phyloP scores from a whole-genome alignment of 164 flowering plant species.

The Litsea cubeba region DNA sequence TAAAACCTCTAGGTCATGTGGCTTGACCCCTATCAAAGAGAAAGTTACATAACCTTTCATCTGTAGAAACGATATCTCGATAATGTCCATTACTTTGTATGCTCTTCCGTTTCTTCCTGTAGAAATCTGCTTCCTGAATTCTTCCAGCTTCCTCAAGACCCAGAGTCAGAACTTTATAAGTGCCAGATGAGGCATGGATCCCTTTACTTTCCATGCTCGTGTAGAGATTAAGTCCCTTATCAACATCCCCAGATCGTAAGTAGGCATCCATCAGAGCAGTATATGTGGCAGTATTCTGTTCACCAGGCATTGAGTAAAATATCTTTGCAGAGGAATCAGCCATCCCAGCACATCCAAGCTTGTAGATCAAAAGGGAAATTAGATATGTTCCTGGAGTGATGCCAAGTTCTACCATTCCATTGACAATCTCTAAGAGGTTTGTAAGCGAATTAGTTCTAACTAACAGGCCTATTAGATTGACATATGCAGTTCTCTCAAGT shows the following conservation, averaged over 20 bases:
- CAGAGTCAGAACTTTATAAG: constrained; percentile 48
- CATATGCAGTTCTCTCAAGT: constrained; percentile 48
- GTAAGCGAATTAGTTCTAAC: constrained; percentile 39
- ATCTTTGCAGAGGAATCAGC: constrained; percentile 42
- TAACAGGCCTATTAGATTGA: constrained; percentile 49
- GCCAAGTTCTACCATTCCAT: constrained; percentile 46
- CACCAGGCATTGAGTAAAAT: constrained; percentile 51
- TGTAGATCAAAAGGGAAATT: constrained; percentile 47
- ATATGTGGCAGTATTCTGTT: constrained; percentile 48
- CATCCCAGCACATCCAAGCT: constrained; percentile 48
- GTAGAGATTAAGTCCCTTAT: constrained; percentile 55
- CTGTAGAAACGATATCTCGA: constrained; percentile 20
- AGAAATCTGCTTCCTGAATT: constrained; percentile 34
- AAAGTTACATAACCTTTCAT: constrained; percentile 44
- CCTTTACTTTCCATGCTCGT: constrained; percentile 34
- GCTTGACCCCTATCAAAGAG: constrained; percentile 16
- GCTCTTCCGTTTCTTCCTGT: constrained; percentile 46
- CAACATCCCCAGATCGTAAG: constrained; percentile 45
- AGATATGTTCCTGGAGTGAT: constrained; percentile 49
- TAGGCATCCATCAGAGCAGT: constrained; percentile 68
- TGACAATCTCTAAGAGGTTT: constrained; percentile 43
- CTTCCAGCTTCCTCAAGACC: constrained; percentile 57
- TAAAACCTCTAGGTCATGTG: not conserved
- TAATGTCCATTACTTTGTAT: constrained; percentile 17
- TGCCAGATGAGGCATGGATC: constrained; percentile 45